Conservation (phyloP, 768 basidiomycete species). For the Kwoniella pini region DNA sequence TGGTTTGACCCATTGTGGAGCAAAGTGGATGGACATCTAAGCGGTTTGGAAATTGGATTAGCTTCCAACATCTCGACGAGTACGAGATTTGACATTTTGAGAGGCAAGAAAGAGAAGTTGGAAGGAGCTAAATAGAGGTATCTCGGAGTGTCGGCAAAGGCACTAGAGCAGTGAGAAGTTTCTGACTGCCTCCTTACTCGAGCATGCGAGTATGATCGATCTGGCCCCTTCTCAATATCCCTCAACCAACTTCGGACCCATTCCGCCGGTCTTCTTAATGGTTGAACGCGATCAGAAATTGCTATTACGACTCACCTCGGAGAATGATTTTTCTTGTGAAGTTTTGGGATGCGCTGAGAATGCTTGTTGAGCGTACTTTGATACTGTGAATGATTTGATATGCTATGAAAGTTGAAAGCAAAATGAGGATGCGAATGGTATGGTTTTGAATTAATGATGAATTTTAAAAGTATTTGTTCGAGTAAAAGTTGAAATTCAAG, state of each 20-base stretch:
- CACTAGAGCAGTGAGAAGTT: no score
- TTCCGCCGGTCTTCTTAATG: neutral
- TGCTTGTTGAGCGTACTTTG: neutral
- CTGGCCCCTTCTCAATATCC: neutral
- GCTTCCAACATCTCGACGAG: neutral
- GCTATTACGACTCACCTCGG: conserved; percentile 3
- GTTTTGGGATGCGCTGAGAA: neutral
- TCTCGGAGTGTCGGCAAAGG: no score
- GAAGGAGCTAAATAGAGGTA: no score
- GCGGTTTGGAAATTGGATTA: neutral
- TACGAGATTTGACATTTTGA: neutral
- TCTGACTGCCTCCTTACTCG: no score
- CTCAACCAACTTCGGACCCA: neutral
- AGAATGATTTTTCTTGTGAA: neutral
- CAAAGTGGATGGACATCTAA: conserved; percentile 55
- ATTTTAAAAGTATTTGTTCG: conserved; percentile 6
- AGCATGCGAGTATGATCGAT: neutral
- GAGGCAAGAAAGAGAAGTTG: conserved; percentile 1
- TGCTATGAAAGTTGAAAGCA: neutral
- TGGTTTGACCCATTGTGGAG: conserved; percentile 54
- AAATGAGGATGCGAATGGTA: neutral
- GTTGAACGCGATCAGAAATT: neutral
- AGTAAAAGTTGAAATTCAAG: neutral
- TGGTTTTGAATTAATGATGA: neutral
- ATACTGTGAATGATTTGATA: neutral